Percentiles rank a stretch among this genome's conserved stretches.
Conservation (phyloP, 306 rosid species). For the Ceratonia siliqua region DNA sequence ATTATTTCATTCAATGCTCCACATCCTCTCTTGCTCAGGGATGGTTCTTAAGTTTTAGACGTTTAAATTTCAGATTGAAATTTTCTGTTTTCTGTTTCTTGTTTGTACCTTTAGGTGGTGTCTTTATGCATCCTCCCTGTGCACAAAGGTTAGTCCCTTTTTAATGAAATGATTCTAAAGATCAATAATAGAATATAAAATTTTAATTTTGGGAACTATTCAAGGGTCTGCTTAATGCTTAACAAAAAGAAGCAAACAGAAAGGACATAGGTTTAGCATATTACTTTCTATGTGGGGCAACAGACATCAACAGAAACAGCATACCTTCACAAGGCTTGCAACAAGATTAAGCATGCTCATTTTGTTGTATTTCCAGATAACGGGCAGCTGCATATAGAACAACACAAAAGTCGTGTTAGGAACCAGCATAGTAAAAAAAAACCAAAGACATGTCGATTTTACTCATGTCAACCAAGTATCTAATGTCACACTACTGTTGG, state of each 20-base stretch:
- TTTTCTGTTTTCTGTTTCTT: not conserved
- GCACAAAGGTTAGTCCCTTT: not conserved
- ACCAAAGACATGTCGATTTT: constrained; percentile 7
- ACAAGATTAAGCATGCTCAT: constrained; percentile 93
- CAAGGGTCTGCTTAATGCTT: not conserved
- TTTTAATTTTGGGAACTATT: not conserved
- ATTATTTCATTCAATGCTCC: not conserved
- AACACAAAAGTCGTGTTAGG: constrained; percentile 28
- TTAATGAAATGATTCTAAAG: not conserved
- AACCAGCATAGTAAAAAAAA: not conserved
- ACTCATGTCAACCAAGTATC: constrained; percentile 23
- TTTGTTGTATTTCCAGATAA: constrained; percentile 83
- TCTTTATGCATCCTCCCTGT: not conserved
- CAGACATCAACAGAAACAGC: constrained; percentile 22
- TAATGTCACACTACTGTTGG: not conserved
- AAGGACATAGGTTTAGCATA: constrained; percentile 3
- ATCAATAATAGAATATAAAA: not conserved
- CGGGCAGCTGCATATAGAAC: constrained; percentile 68
- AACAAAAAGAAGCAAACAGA: constrained; percentile 18
- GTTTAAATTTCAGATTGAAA: not conserved
- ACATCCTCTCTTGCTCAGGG: not conserved
- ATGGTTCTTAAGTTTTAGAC: not conserved
- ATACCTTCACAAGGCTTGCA: constrained; percentile 80
- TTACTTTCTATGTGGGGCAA: constrained; percentile 15
- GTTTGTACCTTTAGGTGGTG: not conserved